Conservation (phyloP, 805 yeast genomes). For the Nakazawaea holstii region DNA sequence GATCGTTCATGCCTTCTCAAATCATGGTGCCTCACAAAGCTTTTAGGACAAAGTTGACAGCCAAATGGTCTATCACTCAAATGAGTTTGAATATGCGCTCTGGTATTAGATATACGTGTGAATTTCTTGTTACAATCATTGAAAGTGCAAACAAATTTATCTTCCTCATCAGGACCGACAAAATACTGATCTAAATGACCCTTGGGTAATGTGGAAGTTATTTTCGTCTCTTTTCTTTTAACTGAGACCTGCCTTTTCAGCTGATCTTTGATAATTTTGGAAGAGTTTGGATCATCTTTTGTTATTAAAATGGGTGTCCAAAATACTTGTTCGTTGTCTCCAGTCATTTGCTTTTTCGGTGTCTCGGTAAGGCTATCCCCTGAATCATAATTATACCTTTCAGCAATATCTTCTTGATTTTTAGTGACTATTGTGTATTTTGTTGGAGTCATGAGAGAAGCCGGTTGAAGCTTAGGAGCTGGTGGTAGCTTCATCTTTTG, state of each 20-base stretch:
- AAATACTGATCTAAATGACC: constrained; percentile 85
- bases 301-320: constrained; percentile 31
- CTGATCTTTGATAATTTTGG: constrained; percentile 27
- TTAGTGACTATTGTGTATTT: constrained; percentile 21
- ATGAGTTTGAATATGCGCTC: constrained; percentile 97
- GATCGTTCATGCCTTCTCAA: constrained; percentile 84
- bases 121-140: constrained; percentile 78
- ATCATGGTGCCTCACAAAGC: constrained; percentile 95
- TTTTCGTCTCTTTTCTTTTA: constrained; percentile 39
- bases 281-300: constrained; percentile 23
- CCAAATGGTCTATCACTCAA: constrained; percentile 88
- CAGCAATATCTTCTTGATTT: constrained; percentile 17
- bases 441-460: constrained; percentile 5
- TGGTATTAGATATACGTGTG: constrained; percentile 82
- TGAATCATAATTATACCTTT: constrained; percentile 24
- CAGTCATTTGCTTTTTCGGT: constrained; percentile 7
- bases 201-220: constrained; percentile 73
- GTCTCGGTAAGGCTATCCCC: not conserved
- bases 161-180: constrained; percentile 71
- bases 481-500: constrained; percentile 8
- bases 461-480: constrained; percentile 17
- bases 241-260: constrained; percentile 32
- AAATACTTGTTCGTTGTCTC: constrained; percentile 23
- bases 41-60: constrained; percentile 72
- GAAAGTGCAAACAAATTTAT: constrained; percentile 68